These are phyloP conservation scores for Taxawa tesnikishii DNA, from an alignment of 2,329 filamentous ascomycete species.

Conservation along the genomic window DNA sequence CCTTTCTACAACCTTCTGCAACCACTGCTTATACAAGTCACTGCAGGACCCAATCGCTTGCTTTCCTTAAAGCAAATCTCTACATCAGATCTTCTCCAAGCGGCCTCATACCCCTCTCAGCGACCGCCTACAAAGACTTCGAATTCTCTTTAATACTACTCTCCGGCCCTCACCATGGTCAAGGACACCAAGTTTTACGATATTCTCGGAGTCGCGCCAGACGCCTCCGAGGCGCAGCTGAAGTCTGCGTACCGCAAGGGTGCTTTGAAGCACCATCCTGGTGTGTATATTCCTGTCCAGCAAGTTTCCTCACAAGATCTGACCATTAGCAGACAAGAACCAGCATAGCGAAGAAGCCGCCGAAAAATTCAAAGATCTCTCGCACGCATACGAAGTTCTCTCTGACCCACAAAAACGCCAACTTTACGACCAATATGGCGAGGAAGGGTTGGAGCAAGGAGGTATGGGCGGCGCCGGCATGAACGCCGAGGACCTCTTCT, in stretches of 20 bases:
- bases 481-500: constrained; percentile 92
- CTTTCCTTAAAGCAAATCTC: too few species aligned
- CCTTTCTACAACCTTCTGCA: background rate
- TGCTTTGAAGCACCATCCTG: constrained; percentile 74
- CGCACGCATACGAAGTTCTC: constrained; percentile 88
- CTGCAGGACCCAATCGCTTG: too few species aligned
- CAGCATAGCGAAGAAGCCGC: constrained; percentile 82
- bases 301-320: constrained; percentile 3
- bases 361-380: constrained; percentile 97
- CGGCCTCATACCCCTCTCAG: too few species aligned
- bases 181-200: constrained; percentile 75
- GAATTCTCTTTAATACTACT: background rate
- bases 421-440: constrained; percentile 94
- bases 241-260: constrained; percentile 83
- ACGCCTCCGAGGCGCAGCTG: constrained; percentile 71
- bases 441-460: constrained; percentile 82
- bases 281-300: constrained; percentile 35
- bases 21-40: background rate
- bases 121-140: too few species aligned
- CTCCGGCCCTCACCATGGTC: constrained; percentile 47
- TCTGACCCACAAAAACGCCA: constrained; percentile 84
- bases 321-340: constrained; percentile 75
- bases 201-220: constrained; percentile 63
- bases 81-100: too few species aligned
- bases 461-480: constrained; percentile 67